Base-by-base conservation (phyloP, 305 asterid genomes). In the Fraxinus platypoda region DNA sequence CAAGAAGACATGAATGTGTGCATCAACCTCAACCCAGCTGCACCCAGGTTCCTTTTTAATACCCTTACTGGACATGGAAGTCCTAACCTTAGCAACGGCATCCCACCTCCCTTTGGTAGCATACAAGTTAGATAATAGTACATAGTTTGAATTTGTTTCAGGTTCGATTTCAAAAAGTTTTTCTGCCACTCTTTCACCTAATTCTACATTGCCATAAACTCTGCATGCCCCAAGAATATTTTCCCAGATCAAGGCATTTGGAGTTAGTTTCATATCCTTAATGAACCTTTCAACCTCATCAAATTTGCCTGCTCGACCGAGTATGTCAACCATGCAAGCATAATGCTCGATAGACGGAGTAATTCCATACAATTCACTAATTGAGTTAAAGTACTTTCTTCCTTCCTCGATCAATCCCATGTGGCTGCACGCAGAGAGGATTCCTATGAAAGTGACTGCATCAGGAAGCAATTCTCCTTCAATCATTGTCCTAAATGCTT, bases 341-440 rank as follows among this genome's bases (percentile, higher is more conserved):
- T 93, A 92, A 83, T 94, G 98, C 84, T 94, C 97, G 1, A 87
- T 82, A 75, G 84, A 82, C 25, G 97, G 96, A 81, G 88, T 73
- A 38, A 94, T 87, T n/a, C 91, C 93, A 35, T 90, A 89, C 12
- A 72, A 73, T 66, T 89, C 90, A 76, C 64, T 84, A 93, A 95
- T 95, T 1, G 89, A 87, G 43, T 84, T 80, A 78, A 95, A 95
- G 82, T 84, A 85, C 81, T 41, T 82, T 74, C 74, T 84, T 38
- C 98, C 99, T 82, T 91, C 93, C 81, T 93, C 95, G 78, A 92
- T 86, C 82, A 93, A 84, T 70, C 97, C 95, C 87, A 90, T 80
- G 87, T 92, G 98, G 90, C 97, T 92, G 88, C 98, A 95, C 2
- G 95, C 97, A 81, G 97, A 89, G 72, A 95, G 95, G 77, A 93